Evolutionary conservation across 208 protist species (phyloP).

Genomic region (Crithidia bombi): DNA sequence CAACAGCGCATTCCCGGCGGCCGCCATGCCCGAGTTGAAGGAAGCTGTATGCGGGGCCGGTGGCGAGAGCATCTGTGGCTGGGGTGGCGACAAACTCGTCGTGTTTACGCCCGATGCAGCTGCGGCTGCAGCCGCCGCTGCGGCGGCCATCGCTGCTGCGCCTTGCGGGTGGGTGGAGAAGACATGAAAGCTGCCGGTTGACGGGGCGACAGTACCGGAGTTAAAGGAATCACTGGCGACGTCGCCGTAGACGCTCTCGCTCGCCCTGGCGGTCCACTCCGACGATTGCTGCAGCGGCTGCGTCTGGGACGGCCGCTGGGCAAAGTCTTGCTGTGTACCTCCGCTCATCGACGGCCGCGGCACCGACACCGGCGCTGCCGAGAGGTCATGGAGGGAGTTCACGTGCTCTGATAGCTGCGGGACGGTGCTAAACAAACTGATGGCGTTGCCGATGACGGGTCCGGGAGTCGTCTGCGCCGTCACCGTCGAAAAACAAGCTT

Average conservation of each 20-base stretch:
- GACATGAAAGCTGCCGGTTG: constrained; percentile 22
- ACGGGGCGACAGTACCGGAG: constrained; percentile 1
- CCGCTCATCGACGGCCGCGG: constrained; percentile 3
- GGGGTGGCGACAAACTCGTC: not conserved
- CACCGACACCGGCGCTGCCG: not conserved
- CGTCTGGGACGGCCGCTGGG: constrained; percentile 13
- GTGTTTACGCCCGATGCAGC: not conserved
- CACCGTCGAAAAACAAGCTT: not conserved
- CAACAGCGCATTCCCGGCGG: not conserved
- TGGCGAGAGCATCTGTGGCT: not conserved
- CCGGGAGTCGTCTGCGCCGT: not conserved
- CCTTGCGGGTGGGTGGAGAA: constrained; percentile 30
- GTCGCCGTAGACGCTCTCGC: constrained; percentile 10
- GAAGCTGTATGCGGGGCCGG: not conserved
- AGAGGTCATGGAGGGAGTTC: constrained; percentile 2
- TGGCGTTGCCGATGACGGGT: not conserved
- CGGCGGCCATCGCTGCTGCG: not conserved
- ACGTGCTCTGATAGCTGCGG: constrained; percentile 5
- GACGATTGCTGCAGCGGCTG: not conserved
- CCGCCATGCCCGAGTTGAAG: not conserved
- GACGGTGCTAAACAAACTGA: constrained; percentile 14
- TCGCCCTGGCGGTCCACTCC: constrained; percentile 18
- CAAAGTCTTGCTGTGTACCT: constrained; percentile 1
- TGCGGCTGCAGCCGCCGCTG: not conserved
- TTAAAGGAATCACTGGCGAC: constrained; percentile 8